Base-by-base conservation (phyloP, 306 rosid genomes). In the Prunus mira region DNA sequence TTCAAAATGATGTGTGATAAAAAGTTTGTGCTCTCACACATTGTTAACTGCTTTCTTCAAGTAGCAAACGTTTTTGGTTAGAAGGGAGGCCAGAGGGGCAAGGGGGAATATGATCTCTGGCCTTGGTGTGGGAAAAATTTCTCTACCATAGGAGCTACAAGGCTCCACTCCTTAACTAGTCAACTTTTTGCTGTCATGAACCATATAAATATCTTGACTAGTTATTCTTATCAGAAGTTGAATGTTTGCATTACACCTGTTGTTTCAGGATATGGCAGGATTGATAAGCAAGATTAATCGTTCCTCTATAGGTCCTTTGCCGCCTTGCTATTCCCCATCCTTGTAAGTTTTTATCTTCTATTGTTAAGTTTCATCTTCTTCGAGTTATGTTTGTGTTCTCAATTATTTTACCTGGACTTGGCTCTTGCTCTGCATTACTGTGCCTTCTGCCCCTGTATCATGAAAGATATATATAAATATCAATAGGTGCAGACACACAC, bases 241-340 rank as follows among this genome's bases (percentile, higher is more conserved):
- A 76, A 79, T 75, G 64, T 61, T 69, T 61, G 32, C 67, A 43
- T 67, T 34, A 38, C 58, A 73, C 78, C 77, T 63, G 70, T 38
- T 70, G 61, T 83, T 86, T 88, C 93, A 96, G 99, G 99, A 96
- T 81, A 96, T 96, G 99, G 99, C 98, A 9, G 99, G 99, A 70
- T 84, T 96, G 81, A 93, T 96, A 82, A 96, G 97, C 93, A 96
- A 94, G 93, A 87, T 94, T 51, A 94, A 94, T 60, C 98, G 98
- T 77, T 94, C 98, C 76, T 92, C 97, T 47, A 90, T 94, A 51
- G 98, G 97, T 52, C 97, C 98, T 69, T 79, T 96, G 85, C 99
- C 99, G 74, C 76, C 99, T 46, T 91, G 96, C 83, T 96, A 96
- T 82, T 89, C 99, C 43, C 96, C 99, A 19, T 89, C 93, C 75